These are phyloP conservation scores for Graphiopsis chlorocephala DNA, from an alignment of 2,329 filamentous ascomycete species.

Conservation along the genomic window DNA sequence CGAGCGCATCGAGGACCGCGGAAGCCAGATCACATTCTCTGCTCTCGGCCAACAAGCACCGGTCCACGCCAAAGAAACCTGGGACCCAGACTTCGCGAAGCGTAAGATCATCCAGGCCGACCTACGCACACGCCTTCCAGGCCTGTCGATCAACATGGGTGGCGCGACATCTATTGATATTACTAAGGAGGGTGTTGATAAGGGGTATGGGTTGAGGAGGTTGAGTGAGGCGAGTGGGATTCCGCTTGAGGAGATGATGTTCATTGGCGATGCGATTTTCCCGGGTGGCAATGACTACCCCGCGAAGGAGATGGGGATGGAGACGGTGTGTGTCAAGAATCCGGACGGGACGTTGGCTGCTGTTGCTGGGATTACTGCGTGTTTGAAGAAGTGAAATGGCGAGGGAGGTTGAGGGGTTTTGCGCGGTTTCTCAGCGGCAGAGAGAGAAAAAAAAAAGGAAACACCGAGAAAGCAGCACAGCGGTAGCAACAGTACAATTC, in stretches of 20 bases:
- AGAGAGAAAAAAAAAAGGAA: not conserved
- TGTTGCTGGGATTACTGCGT: slow-evolving; percentile 26
- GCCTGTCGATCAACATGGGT: slow-evolving; percentile 42
- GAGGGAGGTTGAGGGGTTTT: not conserved
- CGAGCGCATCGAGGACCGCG: slow-evolving; percentile 41
- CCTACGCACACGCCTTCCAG: slow-evolving; percentile 36
- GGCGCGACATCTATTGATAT: slow-evolving; percentile 43
- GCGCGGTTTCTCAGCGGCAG: not conserved
- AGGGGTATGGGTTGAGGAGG: slow-evolving; percentile 33
- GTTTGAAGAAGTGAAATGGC: slow-evolving; percentile 17
- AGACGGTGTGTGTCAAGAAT: slow-evolving; percentile 27
- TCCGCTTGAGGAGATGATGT: slow-evolving; percentile 39
- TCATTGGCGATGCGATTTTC: slow-evolving; percentile 44
- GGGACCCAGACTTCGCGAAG: slow-evolving; percentile 43
- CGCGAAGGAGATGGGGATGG: slow-evolving; percentile 34
- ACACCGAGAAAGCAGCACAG: not conserved
- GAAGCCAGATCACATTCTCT: slow-evolving; percentile 44
- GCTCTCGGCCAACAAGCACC: slow-evolving; percentile 43
- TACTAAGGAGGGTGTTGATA: slow-evolving; percentile 40
- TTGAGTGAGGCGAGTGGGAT: slow-evolving; percentile 33
- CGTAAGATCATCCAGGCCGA: slow-evolving; percentile 41
- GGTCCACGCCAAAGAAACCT: slow-evolving; percentile 36
- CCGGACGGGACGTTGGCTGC: slow-evolving; percentile 29
- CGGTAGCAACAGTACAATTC: not conserved
- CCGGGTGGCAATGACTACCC: slow-evolving; percentile 43